Base-by-base conservation (phyloP, 2,329 filamentous ascomycete genomes). In the Sclerotinia trifoliorum region DNA sequence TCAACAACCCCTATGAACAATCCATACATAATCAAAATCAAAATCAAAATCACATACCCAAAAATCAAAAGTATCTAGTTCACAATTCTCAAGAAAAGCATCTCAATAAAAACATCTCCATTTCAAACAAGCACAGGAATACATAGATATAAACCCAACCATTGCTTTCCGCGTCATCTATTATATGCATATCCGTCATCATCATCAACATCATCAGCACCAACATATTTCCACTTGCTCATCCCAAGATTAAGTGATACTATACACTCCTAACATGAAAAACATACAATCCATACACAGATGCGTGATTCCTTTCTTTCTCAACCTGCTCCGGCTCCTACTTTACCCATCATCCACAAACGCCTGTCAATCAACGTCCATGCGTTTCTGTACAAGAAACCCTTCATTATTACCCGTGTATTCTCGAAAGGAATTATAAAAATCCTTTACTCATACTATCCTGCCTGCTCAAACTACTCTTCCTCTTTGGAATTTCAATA, bases 371-470 rank as follows among this genome's bases (percentile, higher is more conserved):
- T 26, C 17, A 39, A 42, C 26, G 24, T 11, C 29, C n/a, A 26
- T 5, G 48, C 26, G 2, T 21, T 51, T 63, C 60, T 63, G 46
- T 49, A 35, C 46, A 42, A 26, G 29, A 24, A 26, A 6, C 26
- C 13, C 57, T 24, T 6, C 32, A 51, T 48, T 7, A 44, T 32
- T 26, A 5, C 35, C 17, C 32, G 21, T 24, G 5, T 8, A 11
- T 51, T 19, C 13, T n/a, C 46, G 48, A n/a, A n/a, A 10, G 19
- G 46, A 32, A 39, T 75, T 65, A 92, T 79, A 93, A 80, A 77
- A 93, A 93, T n/a, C 90, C 90, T 80, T 93, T 93, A 57, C 88
- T 92, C 78, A 92, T 81, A 78, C 90, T 93, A 67, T 86, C 85
- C 74, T 83, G 82, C 76, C 87, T 83, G 70, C 81, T 84, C 79